Percentiles rank a stretch among this genome's conserved stretches.
phyloP scores from a whole-genome alignment of 805 yeast species.

The Candida piceae region DNA sequence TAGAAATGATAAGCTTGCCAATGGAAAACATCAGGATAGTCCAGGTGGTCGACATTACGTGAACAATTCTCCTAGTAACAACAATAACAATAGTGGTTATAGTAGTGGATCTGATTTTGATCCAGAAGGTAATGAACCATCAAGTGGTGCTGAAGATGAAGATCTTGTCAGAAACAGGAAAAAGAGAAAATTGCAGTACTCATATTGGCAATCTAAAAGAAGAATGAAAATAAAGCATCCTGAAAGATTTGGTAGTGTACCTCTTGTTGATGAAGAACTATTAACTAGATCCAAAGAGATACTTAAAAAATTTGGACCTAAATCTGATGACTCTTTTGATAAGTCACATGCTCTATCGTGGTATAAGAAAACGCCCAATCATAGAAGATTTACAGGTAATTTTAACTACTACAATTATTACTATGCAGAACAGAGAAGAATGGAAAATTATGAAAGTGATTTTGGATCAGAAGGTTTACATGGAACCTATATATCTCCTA shows the following conservation, averaged over 20 bases:
- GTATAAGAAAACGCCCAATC: conserved; percentile 2
- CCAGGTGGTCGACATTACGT: no score
- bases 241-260: neutral
- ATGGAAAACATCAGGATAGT: no score
- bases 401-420: conserved; percentile 15
- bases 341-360: conserved; percentile 8
- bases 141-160: no score
- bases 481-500: conserved; percentile 15
- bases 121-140: neutral
- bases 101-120: neutral
- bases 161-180: neutral
- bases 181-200: neutral
- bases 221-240: neutral
- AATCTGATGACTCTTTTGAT: neutral
- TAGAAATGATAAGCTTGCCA: no score
- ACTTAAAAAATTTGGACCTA: conserved; percentile 2
- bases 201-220: neutral
- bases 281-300: neutral
- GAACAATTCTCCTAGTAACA: no score
- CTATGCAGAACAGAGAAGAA: conserved; percentile 9
- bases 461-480: conserved; percentile 10
- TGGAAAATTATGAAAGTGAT: conserved; percentile 6
- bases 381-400: conserved; percentile 12
- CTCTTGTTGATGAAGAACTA: conserved; percentile 1
- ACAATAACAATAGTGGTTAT: no score